These are phyloP conservation scores for Trichoderma cornu-damae DNA, from an alignment of 2,329 filamentous ascomycete species.

Conservation along the genomic window DNA sequence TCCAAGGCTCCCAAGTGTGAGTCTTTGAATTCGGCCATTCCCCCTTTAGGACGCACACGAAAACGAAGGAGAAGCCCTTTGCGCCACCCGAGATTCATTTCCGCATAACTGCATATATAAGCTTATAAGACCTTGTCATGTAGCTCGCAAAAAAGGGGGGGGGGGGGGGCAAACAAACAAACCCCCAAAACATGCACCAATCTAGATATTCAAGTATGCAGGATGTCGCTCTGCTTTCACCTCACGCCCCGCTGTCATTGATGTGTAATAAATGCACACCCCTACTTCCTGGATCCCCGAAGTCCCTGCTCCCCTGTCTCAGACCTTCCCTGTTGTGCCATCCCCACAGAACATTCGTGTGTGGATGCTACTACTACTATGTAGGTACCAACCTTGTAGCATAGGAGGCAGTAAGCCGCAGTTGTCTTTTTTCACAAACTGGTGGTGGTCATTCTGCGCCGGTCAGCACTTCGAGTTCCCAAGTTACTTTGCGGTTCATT, in stretches of 20 bases:
- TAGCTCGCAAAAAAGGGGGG: not conserved
- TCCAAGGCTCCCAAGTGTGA: slow-evolving; percentile 13
- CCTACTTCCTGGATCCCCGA: slow-evolving; percentile 11
- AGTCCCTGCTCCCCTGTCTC: slow-evolving; percentile 15
- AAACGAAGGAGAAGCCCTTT: slow-evolving; percentile 8
- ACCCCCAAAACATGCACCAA: not conserved
- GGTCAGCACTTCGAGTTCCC: not conserved
- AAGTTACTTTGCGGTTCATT: not conserved
- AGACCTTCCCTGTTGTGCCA: not conserved
- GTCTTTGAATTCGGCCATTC: slow-evolving; percentile 11
- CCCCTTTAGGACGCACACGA: slow-evolving; percentile 13
- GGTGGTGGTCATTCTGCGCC: not conserved
- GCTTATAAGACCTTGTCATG: not conserved
- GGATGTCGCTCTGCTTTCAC: not conserved
- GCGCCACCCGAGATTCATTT: slow-evolving; percentile 1
- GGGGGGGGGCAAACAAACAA: no score
- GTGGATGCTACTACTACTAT: slow-evolving; percentile 1
- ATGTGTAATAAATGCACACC: slow-evolving; percentile 3
- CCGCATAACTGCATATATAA: slow-evolving; percentile 6
- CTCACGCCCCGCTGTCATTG: not conserved
- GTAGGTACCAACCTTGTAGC: no score
- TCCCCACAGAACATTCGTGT: slow-evolving; percentile 1
- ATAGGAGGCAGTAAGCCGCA: slow-evolving; percentile 11
- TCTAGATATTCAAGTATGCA: slow-evolving; percentile 10
- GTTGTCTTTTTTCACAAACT: not conserved